Base-by-base conservation (phyloP, 192 early-diverging fungal species). In the Jimgerdemannia lactiflua region DNA sequence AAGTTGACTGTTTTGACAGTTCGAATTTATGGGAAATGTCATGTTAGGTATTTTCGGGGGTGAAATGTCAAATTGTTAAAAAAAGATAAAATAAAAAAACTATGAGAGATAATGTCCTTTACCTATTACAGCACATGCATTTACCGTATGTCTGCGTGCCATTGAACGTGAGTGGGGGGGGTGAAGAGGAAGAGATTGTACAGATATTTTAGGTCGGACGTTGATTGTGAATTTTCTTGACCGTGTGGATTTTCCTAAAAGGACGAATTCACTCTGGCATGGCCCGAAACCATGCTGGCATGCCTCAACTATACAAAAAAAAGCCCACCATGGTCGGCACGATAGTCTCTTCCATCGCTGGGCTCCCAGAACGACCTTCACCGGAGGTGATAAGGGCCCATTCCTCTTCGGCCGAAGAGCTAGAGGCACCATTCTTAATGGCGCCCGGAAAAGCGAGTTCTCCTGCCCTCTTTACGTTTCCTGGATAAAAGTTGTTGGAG, bases 41-140 rank as follows among this genome's bases (percentile, higher is more conserved):
- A 29, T 29, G 29, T 29, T 29, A 29, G 29, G 29, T 29, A 29
- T 29, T 29, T 29, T 29, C 29, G 29, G 29, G n/a, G 29, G 29
- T 29, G 29, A 29, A 29, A 29, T 29, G 29, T 29, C 29, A 29
- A 1, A 29, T 29, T 29, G 29, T 29, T 29, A 29, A 29, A 29
- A 29, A n/a, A n/a, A n/a, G n/a, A n/a, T n/a, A n/a, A n/a, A n/a
- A n/a, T n/a, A n/a, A n/a, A n/a, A 29, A 29, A 29, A 29, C 29
- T 29, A 29, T 29, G 29, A 29, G 29, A 29, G 29, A 10, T 67
- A 41, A 1, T 17, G 20, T 54, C 29, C 59, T 44, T 74, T 83
- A 85, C 88, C 86, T 85, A 69, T 87, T 83, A 67, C 90, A 91
- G 66, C 86, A 91, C 82, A 90, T 86, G 79, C 90, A 91, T 72